Evolutionary conservation across 345 rosid species (phyloP), one percentile per base, ranked within the genome.

Genomic region (Syzygium oleosum): DNA sequence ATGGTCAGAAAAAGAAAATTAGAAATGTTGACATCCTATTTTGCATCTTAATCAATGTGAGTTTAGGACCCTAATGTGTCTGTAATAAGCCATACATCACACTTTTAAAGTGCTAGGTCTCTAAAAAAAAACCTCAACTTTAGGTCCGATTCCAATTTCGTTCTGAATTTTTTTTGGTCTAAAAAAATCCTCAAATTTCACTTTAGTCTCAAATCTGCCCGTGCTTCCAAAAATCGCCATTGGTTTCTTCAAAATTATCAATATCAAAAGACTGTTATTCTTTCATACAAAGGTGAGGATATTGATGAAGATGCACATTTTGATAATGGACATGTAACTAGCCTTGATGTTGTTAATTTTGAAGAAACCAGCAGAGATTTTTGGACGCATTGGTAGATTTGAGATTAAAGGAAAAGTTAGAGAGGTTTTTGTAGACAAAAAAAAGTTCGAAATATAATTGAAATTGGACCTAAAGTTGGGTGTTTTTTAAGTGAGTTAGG

Each of bases 321-420:
- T 0, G 1, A n/a, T 51, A 51, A 51, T n/a, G 38, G 73, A 61
- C 1, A 21, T 31, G 4, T 19, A 65, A 29, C 22, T 1, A 1
- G 34, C 41, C 16, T 4, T 65, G 6, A 65, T 65, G 31, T 31
- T 31, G 43, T 31, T 2, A 68, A 68, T 68, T 68, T 68, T 4
- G 6, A 31, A 68, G 19, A 31, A 16, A 31, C 0, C 2, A 0
- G 6, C 34, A 9, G 12, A 16, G 0, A 65, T 2, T 65, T 29
- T 65, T 65, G 41, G 12, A 15, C 0, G 9, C 0, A 10, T 6
- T 21, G 1, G 19, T 5, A 29, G 21, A 29, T 65, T 65, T 65
- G 2, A 10, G 11, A 65, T 16, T 19, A 65, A 29, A 31, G 2
- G 15, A 2, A 68, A 68, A 31, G 79, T 31, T 65, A 5, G 3